Evolutionary conservation across 1,284 basidiomycete species (phyloP).

Genomic region (Spongiforma sp.): DNA sequence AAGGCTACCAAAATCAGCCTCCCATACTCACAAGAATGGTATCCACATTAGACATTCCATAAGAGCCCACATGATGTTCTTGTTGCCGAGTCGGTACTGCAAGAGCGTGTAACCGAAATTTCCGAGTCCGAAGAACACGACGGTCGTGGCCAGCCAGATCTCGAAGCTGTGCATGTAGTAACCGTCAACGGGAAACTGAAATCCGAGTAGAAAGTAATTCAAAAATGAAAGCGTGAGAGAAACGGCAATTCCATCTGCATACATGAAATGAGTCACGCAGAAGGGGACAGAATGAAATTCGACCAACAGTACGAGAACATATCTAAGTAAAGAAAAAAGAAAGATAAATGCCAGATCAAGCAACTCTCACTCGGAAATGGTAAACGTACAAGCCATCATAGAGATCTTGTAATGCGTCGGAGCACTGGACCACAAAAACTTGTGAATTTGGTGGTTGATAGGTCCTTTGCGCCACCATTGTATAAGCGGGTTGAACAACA

Average conservation of each 20-base stretch:
- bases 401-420: slow-evolving; percentile 85
- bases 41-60: slow-evolving; percentile 77
- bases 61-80: slow-evolving; percentile 56
- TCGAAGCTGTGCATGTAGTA: slow-evolving; percentile 78
- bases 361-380: slow-evolving; percentile 11
- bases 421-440: slow-evolving; percentile 78
- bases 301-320: slow-evolving; percentile 84
- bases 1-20: background rate
- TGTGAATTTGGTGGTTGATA: slow-evolving; percentile 76
- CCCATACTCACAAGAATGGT: slow-evolving; percentile 74
- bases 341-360: slow-evolving; percentile 14
- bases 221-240: slow-evolving; percentile 65
- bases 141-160: slow-evolving; percentile 76
- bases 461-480: slow-evolving; percentile 78
- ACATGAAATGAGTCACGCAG: background rate
- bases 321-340: slow-evolving; percentile 47
- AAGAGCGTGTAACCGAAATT: slow-evolving; percentile 75
- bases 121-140: slow-evolving; percentile 77
- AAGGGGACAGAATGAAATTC: background rate
- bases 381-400: slow-evolving; percentile 75
- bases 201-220: slow-evolving; percentile 78
- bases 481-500: slow-evolving; percentile 79
- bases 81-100: slow-evolving; percentile 76
- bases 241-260: slow-evolving; percentile 73
- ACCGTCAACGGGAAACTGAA: slow-evolving; percentile 66